Percentiles rank a stretch among this genome's conserved stretches.
These are phyloP conservation scores for Pestalotiopsis fici DNA, from an alignment of 2,329 filamentous ascomycete species.

Conservation along the genomic window DNA sequence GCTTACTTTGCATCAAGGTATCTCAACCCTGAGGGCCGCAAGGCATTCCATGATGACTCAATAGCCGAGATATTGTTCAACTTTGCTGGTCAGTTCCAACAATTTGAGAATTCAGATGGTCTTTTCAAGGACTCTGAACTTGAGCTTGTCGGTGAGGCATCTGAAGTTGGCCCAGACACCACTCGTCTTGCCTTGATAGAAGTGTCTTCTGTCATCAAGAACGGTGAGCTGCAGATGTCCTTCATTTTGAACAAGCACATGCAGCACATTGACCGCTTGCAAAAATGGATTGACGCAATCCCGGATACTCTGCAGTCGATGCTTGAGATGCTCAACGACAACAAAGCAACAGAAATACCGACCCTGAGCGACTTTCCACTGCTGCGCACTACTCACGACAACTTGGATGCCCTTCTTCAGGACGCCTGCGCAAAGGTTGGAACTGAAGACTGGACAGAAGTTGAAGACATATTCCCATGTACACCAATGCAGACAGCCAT, in stretches of 20 bases:
- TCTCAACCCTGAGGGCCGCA: conserved; percentile 26
- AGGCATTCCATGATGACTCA: conserved; percentile 33
- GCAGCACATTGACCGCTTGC: conserved; percentile 6
- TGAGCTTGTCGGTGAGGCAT: background rate
- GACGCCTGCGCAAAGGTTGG: background rate
- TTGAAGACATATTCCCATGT: conserved; percentile 11
- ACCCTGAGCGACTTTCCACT: conserved; percentile 12
- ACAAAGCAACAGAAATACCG: background rate
- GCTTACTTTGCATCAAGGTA: conserved; percentile 38
- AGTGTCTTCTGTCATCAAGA: conserved; percentile 9
- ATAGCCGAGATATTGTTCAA: conserved; percentile 36
- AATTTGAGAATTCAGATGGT: conserved; percentile 12
- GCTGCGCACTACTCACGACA: conserved; percentile 3
- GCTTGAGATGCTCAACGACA: background rate
- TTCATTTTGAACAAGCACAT: conserved; percentile 12
- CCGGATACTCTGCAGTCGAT: conserved; percentile 2
- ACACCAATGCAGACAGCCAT: conserved; percentile 10
- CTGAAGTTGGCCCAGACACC: conserved; percentile 11
- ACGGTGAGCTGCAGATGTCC: conserved; percentile 10
- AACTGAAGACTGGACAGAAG: background rate
- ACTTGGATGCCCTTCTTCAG: background rate
- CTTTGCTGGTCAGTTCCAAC: conserved; percentile 16
- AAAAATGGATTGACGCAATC: conserved; percentile 3
- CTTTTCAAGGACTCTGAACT: conserved; percentile 7
- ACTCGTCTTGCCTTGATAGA: conserved; percentile 12